A percentile compares a stretch with the other conserved stretches of the same genome.
phyloP scores from a whole-genome alignment of 2,329 filamentous ascomycete species.

The Apiospora malaysiana region DNA sequence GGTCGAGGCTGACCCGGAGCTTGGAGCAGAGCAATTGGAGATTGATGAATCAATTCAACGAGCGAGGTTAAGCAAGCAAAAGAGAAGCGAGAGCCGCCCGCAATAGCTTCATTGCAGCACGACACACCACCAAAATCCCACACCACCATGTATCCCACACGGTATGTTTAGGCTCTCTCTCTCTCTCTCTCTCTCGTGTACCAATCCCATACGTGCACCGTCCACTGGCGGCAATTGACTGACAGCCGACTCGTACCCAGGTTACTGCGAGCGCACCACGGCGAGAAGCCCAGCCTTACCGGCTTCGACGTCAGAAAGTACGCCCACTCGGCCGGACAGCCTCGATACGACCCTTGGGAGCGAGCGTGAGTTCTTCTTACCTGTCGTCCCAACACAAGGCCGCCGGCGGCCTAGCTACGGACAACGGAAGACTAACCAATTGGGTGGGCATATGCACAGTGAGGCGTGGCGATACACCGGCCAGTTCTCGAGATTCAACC shows the following conservation, averaged over 20 bases:
- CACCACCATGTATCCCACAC: constrained; percentile 42
- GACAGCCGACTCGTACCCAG: constrained; percentile 33
- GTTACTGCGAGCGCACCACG: constrained; percentile 58
- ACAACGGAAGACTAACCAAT: background rate
- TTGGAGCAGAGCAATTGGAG: background rate
- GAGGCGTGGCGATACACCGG: constrained; percentile 96
- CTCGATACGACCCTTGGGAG: constrained; percentile 71
- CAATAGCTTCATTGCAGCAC: constrained; percentile 18
- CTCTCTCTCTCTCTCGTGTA: too few species aligned
- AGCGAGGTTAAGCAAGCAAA: background rate
- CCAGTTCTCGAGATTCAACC: constrained; percentile 85
- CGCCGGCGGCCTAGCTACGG: too few species aligned
- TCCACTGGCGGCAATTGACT: background rate
- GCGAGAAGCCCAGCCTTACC: constrained; percentile 76
- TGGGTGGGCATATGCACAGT: constrained; percentile 53
- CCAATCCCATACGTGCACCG: background rate
- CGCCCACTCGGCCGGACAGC: constrained; percentile 70
- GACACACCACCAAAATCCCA: background rate
- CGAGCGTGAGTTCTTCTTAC: constrained; percentile 56
- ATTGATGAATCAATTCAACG: background rate
- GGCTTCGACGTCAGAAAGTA: constrained; percentile 90
- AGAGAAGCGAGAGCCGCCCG: constrained; percentile 11
- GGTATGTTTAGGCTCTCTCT: constrained; percentile 32
- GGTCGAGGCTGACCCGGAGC: constrained; percentile 1
- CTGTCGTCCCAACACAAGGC: background rate